Conservation (phyloP, 257 asterid genomes). For the Plectranthus barbatus region DNA sequence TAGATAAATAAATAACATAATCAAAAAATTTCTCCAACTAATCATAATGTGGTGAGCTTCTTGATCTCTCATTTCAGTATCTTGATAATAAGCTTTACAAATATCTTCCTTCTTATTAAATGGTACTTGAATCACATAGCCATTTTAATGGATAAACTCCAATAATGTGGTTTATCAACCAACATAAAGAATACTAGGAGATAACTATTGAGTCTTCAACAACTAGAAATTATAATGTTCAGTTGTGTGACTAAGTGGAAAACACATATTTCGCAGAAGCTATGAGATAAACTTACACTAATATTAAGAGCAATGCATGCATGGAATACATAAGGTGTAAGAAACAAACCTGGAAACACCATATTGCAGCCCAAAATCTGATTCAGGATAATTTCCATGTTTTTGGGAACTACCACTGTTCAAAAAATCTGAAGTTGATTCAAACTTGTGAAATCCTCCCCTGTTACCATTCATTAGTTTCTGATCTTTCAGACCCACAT, state of each 20-base stretch:
- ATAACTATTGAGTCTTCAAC: background rate
- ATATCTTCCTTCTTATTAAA: background rate
- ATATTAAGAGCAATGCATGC: background rate
- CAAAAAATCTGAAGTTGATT: constrained; percentile 55
- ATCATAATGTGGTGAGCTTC: background rate
- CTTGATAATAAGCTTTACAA: background rate
- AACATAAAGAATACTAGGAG: background rate
- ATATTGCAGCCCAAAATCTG: constrained; percentile 51
- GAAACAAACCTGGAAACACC: constrained; percentile 64
- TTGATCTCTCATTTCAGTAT: background rate
- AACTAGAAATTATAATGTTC: background rate
- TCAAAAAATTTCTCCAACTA: constrained; percentile 7
- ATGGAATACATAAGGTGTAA: background rate
- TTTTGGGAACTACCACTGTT: constrained; percentile 43
- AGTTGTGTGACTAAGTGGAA: background rate
- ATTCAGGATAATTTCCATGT: constrained; percentile 39
- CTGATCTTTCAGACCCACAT: constrained; percentile 50
- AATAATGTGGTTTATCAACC: background rate
- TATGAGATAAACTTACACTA: background rate
- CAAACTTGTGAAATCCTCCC: constrained; percentile 53
- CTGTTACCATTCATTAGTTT: constrained; percentile 47
- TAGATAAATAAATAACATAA: no score
- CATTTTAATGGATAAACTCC: background rate
- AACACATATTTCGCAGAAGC: background rate
- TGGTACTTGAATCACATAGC: constrained; percentile 1